Evolutionary conservation across 768 basidiomycete genomes (phyloP).

Genomic region (Boletus coccyginus): DNA sequence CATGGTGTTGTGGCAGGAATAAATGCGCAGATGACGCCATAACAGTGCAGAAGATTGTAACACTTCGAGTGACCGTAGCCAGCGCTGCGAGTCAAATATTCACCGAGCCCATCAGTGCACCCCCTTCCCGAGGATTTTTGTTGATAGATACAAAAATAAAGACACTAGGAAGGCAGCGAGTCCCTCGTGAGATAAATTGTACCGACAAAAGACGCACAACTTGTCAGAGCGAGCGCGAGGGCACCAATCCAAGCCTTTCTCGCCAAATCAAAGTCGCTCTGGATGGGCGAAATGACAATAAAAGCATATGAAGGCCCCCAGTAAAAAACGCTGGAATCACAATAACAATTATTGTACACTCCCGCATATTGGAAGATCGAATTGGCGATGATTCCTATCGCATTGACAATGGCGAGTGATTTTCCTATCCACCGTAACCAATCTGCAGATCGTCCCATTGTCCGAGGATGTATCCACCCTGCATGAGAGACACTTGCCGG

Average conservation of each 20-base stretch:
- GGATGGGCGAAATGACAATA: constrained; percentile 20
- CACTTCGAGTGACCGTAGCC: too few species aligned
- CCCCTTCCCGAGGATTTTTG: too few species aligned
- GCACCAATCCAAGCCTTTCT: constrained; percentile 38
- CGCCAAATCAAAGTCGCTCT: constrained; percentile 25
- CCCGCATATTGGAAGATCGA: constrained; percentile 31
- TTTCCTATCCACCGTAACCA: constrained; percentile 28
- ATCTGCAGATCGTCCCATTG: constrained; percentile 1
- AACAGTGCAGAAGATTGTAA: too few species aligned
- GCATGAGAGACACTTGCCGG: not conserved
- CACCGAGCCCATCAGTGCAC: too few species aligned
- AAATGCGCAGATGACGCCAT: too few species aligned
- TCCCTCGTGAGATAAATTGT: constrained; percentile 30
- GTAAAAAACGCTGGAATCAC: constrained; percentile 23
- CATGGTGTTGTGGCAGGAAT: too few species aligned
- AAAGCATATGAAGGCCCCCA: constrained; percentile 25
- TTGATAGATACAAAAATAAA: not conserved
- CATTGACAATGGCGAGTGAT: constrained; percentile 27
- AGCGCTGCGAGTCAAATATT: too few species aligned
- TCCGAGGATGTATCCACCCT: not conserved
- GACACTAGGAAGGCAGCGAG: constrained; percentile 12
- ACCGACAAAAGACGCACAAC: constrained; percentile 25
- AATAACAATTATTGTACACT: constrained; percentile 30
- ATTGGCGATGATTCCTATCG: constrained; percentile 22
- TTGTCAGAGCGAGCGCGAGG: constrained; percentile 26